Conservation (phyloP, 805 yeast species). For the Metschnikowia corniflorae region DNA sequence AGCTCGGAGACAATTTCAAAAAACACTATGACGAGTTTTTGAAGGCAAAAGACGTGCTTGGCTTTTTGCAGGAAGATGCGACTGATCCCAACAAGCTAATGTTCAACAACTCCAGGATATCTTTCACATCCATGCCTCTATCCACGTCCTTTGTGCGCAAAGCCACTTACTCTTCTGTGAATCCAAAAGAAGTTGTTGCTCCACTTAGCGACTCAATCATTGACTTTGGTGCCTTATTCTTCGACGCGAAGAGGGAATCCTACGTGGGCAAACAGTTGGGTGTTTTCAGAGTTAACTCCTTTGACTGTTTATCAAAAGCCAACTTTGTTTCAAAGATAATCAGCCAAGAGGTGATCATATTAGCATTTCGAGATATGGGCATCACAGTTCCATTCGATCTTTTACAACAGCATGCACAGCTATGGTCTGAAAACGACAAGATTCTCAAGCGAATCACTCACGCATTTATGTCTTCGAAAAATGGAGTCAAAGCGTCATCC, state of each 20-base stretch:
- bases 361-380: conserved; percentile 44
- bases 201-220: conserved; percentile 32
- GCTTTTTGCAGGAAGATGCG: conserved; percentile 3
- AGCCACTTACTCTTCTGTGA: conserved; percentile 30
- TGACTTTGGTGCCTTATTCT: conserved; percentile 46
- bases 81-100: conserved; percentile 28
- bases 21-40: conserved; percentile 12
- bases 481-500: conserved; percentile 43
- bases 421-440: conserved; percentile 49
- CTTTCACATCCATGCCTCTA: conserved; percentile 30
- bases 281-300: conserved; percentile 47
- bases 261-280: conserved; percentile 50
- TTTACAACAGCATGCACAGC: conserved; percentile 34
- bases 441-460: conserved; percentile 37
- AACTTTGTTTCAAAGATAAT: conserved; percentile 45
- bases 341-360: conserved; percentile 46
- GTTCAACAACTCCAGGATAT: conserved; percentile 18
- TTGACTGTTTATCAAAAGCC: conserved; percentile 49
- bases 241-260: conserved; percentile 30
- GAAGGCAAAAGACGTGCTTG: conserved; percentile 8
- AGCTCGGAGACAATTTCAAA: conserved; percentile 37
- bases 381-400: conserved; percentile 33
- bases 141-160: conserved; percentile 32
- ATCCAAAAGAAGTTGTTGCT: conserved; percentile 32
- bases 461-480: conserved; percentile 35